Evolutionary conservation across 305 asterid genomes (phyloP).

Genomic region (Fraxinus sp.): DNA sequence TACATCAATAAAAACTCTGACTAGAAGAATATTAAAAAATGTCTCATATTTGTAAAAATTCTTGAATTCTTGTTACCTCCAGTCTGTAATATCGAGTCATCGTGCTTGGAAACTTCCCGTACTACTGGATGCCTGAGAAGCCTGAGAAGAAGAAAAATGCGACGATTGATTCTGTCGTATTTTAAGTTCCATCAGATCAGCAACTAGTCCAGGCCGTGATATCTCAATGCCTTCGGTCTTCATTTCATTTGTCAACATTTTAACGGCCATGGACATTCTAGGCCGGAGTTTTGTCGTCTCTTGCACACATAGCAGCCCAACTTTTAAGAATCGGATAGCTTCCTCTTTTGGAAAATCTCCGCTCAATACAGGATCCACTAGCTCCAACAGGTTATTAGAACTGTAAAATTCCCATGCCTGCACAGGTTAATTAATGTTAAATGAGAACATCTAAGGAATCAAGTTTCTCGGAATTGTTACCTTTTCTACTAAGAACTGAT

Average conservation of each 20-base stretch:
- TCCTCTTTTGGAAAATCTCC: conserved; percentile 49
- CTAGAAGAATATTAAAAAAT: neutral
- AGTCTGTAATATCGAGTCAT: neutral
- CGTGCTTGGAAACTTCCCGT: conserved; percentile 33
- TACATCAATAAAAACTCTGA: neutral
- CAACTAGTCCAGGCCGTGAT: conserved; percentile 57
- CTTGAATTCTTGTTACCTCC: neutral
- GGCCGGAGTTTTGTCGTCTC: conserved; percentile 62
- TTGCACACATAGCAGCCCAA: conserved; percentile 78
- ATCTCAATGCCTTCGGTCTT: conserved; percentile 33
- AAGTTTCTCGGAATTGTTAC: conserved; percentile 29
- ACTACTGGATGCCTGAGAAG: conserved; percentile 41
- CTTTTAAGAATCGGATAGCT: conserved; percentile 50
- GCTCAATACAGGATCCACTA: conserved; percentile 54
- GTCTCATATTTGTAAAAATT: neutral
- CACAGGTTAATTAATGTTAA: conserved; percentile 15
- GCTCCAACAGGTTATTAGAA: conserved; percentile 33
- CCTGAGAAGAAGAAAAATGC: conserved; percentile 35
- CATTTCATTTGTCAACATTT: conserved; percentile 60
- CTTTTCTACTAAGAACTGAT: conserved; percentile 69
- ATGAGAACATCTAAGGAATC: neutral
- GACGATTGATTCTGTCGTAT: conserved; percentile 41
- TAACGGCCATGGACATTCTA: conserved; percentile 53
- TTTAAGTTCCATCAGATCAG: conserved; percentile 64
- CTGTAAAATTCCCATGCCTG: conserved; percentile 78